Evolutionary conservation across 257 asterid genomes (phyloP).

Genomic region (Voacanga thouarsii): DNA sequence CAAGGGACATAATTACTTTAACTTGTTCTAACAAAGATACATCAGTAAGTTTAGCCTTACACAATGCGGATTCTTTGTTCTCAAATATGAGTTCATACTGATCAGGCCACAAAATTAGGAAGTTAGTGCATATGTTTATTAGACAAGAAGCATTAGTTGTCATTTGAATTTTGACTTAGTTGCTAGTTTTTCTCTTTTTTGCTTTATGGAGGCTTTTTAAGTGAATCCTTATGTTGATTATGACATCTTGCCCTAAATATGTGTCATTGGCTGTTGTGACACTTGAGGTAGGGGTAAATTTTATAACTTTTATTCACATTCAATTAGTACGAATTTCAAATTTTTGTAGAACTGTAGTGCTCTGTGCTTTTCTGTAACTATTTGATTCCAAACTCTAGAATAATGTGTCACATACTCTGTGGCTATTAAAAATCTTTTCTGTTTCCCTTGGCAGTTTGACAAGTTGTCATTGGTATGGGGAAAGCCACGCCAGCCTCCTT

Average conservation of each 20-base stretch:
- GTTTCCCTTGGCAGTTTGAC: slow-evolving; percentile 56
- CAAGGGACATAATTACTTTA: neutral
- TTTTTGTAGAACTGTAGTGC: neutral
- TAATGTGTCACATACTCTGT: neutral
- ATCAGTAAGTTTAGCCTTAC: neutral
- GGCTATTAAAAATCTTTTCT: slow-evolving; percentile 2
- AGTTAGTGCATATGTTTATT: neutral
- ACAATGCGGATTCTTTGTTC: neutral
- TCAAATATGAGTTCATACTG: too few relatives aligned
- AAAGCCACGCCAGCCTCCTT: slow-evolving; percentile 92
- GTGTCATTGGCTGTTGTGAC: neutral
- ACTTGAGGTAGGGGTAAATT: neutral
- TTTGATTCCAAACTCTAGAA: neutral
- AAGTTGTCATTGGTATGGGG: slow-evolving; percentile 90
- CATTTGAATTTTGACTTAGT: neutral
- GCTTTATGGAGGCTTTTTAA: neutral
- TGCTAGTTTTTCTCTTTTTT: neutral
- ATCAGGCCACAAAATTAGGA: neutral
- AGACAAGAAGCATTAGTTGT: neutral
- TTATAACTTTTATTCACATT: neutral
- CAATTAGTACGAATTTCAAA: neutral
- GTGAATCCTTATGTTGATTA: neutral
- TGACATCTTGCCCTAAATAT: neutral
- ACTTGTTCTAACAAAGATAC: neutral
- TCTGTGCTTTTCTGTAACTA: neutral